These are phyloP conservation scores for Gigaspora rosea DNA, from an alignment of 192 early-diverging fungal species.

Conservation along the genomic window DNA sequence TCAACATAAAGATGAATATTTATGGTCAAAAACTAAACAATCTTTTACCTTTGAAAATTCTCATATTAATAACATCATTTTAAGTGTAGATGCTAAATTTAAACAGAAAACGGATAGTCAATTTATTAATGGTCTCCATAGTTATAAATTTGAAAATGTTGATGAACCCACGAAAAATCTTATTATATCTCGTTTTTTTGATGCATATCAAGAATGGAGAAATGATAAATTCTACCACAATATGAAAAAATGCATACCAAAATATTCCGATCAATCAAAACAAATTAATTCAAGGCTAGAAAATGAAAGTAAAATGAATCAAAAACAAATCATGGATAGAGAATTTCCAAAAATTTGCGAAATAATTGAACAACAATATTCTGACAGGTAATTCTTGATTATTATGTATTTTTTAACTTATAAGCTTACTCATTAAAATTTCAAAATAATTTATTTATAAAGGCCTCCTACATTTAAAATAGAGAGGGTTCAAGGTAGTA, in stretches of 20 bases:
- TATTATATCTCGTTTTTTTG: not conserved
- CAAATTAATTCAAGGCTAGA: not conserved
- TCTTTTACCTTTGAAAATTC: not conserved
- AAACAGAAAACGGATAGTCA: not conserved
- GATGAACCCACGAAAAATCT: too few species aligned
- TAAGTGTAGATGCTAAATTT: too few species aligned
- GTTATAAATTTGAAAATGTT: not conserved
- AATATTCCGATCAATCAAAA: not conserved
- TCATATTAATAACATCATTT: not conserved
- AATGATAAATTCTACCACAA: not conserved
- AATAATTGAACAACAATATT: not conserved
- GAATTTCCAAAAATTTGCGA: slow-evolving; percentile 5
- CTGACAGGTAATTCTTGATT: not conserved
- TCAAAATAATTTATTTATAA: not conserved
- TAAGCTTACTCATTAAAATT: not conserved
- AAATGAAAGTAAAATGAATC: not conserved
- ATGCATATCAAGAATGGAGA: slow-evolving; percentile 1
- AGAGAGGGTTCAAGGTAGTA: not conserved
- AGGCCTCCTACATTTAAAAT: not conserved
- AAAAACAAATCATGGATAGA: not conserved
- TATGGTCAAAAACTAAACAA: not conserved
- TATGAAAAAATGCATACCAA: not conserved
- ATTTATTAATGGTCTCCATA: not conserved
- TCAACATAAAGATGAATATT: too few species aligned
- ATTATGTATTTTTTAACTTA: not conserved